These are phyloP conservation scores for Starmerella potacharoeniae DNA, from an alignment of 805 yeast genomes.

Conservation along the genomic window DNA sequence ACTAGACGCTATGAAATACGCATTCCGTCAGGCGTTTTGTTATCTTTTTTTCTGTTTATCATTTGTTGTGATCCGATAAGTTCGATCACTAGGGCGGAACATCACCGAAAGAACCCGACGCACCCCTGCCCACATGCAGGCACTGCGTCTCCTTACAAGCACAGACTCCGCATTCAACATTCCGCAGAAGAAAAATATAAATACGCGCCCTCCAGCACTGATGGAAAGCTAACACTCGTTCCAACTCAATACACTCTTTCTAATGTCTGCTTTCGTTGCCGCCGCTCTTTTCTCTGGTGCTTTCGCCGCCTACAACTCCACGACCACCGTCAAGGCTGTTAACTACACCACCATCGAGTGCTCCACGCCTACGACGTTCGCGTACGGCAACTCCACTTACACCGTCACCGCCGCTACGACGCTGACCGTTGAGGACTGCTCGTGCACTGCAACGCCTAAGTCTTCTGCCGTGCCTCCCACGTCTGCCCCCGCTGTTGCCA, in stretches of 20 bases:
- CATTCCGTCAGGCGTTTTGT: no score
- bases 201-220: not conserved
- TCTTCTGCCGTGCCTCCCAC: slow-evolving; percentile 9
- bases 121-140: not conserved
- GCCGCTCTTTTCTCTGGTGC: slow-evolving; percentile 53
- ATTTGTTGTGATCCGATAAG: no score
- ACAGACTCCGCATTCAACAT: slow-evolving; percentile 1
- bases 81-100: not conserved
- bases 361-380: slow-evolving; percentile 23
- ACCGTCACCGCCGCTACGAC: slow-evolving; percentile 40
- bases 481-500: slow-evolving; percentile 31
- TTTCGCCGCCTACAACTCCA: slow-evolving; percentile 24
- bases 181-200: not conserved
- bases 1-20: no score
- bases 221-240: not conserved
- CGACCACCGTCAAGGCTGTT: slow-evolving; percentile 21
- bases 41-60: not conserved
- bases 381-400: slow-evolving; percentile 32
- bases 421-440: slow-evolving; percentile 47
- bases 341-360: slow-evolving; percentile 24
- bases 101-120: not conserved
- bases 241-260: not conserved
- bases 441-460: slow-evolving; percentile 34
- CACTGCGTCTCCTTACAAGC: not conserved
- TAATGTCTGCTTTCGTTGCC: slow-evolving; percentile 9